Evolutionary conservation across 371 early-diverging fungal genomes (phyloP).

Genomic region (Dipsacomyces acuminosporus): DNA sequence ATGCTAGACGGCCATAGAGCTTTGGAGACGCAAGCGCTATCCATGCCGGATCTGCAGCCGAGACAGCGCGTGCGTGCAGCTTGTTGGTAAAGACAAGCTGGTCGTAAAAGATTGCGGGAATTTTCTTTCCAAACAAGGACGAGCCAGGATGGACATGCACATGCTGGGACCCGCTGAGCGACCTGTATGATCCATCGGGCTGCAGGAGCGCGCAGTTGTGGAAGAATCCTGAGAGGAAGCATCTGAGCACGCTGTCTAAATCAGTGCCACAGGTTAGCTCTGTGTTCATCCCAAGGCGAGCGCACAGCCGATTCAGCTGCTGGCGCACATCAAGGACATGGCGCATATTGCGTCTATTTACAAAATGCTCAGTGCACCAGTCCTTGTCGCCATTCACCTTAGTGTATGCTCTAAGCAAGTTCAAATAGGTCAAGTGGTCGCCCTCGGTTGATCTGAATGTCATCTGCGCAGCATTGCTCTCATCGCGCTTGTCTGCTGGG

Average conservation of each 20-base stretch:
- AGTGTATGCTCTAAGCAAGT: constrained; percentile 69
- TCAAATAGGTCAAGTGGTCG: constrained; percentile 86
- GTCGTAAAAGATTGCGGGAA: constrained; percentile 83
- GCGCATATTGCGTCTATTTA: constrained; percentile 76
- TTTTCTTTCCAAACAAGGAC: constrained; percentile 72
- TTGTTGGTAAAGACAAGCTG: constrained; percentile 89
- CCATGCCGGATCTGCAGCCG: constrained; percentile 80
- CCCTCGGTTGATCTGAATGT: constrained; percentile 72
- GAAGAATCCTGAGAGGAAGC: constrained; percentile 87
- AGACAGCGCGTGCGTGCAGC: constrained; percentile 81
- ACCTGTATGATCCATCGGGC: constrained; percentile 83
- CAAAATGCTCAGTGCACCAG: constrained; percentile 91
- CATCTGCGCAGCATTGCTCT: constrained; percentile 74
- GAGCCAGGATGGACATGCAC: constrained; percentile 88
- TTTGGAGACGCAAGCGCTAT: constrained; percentile 76
- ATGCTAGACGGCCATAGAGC: constrained; percentile 30
- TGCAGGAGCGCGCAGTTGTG: constrained; percentile 83
- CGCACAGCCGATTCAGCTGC: constrained; percentile 76
- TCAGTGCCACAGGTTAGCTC: constrained; percentile 63
- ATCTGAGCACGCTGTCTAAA: constrained; percentile 68
- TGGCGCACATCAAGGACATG: constrained; percentile 84
- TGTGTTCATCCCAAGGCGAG: constrained; percentile 61
- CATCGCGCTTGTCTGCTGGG: constrained; percentile 82
- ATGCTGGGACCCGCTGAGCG: constrained; percentile 65
- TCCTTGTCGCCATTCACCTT: constrained; percentile 47